These are phyloP conservation scores for Avena insularis DNA, from an alignment of 176 grass and related monocot species.

Conservation along the genomic window DNA sequence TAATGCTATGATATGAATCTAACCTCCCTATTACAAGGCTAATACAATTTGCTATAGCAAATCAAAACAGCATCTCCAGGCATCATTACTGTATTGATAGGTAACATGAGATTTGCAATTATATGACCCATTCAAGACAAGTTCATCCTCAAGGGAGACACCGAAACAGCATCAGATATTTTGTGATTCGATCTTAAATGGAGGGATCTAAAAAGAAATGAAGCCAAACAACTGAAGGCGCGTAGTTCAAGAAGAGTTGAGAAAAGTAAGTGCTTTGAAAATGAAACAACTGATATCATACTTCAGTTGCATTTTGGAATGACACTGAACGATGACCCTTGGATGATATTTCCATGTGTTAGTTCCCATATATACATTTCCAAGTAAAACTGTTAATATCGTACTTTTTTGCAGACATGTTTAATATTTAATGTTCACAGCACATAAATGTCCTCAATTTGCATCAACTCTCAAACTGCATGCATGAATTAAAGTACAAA, in stretches of 20 bases:
- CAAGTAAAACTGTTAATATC: not conserved
- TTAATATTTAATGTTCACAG: not conserved
- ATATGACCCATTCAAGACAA: constrained; percentile 12
- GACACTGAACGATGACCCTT: not conserved
- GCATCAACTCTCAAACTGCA: not conserved
- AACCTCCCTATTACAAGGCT: not conserved
- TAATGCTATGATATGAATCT: not conserved
- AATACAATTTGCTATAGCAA: constrained; percentile 4
- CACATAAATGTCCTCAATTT: not conserved
- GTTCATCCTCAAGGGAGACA: not conserved
- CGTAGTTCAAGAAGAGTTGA: constrained; percentile 20
- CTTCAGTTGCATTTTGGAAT: constrained; percentile 12
- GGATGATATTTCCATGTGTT: not conserved
- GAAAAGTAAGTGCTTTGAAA: not conserved
- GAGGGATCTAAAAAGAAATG: not conserved
- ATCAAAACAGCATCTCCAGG: not conserved
- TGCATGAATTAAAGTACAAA: not conserved
- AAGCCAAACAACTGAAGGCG: not conserved
- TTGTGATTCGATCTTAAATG: not conserved
- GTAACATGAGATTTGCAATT: not conserved
- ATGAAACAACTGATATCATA: constrained; percentile 19
- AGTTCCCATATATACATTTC: not conserved
- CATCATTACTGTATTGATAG: no score
- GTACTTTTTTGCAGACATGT: not conserved
- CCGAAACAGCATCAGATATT: not conserved